A percentile compares a stretch with the other conserved stretches of the same genome.
Evolutionary conservation across 225 moss, liverwort and hornwort species (phyloP).

Genomic region (Anthoceros angustus): DNA sequence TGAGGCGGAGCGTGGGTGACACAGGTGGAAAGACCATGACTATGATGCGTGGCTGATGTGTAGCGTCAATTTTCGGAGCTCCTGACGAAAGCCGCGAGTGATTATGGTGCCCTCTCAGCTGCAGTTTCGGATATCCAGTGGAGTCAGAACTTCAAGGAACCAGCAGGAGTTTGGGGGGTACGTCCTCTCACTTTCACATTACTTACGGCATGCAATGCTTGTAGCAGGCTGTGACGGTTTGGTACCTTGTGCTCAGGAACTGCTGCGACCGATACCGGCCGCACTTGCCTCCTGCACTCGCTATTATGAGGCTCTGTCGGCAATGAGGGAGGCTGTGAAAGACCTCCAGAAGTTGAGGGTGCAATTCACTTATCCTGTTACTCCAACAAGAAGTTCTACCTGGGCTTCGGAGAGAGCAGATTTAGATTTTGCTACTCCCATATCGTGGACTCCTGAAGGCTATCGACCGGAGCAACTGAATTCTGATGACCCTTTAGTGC

Average conservation of each 20-base stretch:
- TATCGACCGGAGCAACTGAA: slow-evolving; percentile 2
- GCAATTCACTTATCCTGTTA: slow-evolving; percentile 20
- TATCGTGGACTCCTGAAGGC: slow-evolving; percentile 2
- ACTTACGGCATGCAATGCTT: neutral
- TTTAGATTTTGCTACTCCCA: slow-evolving; percentile 47
- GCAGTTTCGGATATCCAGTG: slow-evolving; percentile 90
- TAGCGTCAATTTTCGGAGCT: slow-evolving; percentile 98
- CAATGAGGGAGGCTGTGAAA: slow-evolving; percentile 83
- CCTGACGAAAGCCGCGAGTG: slow-evolving; percentile 82
- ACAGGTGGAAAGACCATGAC: neutral
- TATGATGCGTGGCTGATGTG: slow-evolving; percentile 8
- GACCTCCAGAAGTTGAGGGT: slow-evolving; percentile 58
- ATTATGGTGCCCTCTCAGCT: slow-evolving; percentile 81
- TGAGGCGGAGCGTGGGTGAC: neutral
- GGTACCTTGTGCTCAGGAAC: slow-evolving; percentile 40
- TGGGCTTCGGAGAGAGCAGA: slow-evolving; percentile 31
- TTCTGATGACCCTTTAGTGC: neutral
- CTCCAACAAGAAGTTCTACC: slow-evolving; percentile 25
- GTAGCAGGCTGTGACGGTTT: neutral
- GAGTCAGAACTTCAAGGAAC: slow-evolving; percentile 89
- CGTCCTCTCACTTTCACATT: slow-evolving; percentile 6
- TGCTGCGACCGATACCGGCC: slow-evolving; percentile 94
- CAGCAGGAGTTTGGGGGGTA: slow-evolving; percentile 91
- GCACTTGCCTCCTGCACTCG: slow-evolving; percentile 94
- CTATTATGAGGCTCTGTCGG: slow-evolving; percentile 84